These are phyloP conservation scores for Lepraria neglecta DNA, from an alignment of 495 filamentous ascomycete species.

Conservation along the genomic window DNA sequence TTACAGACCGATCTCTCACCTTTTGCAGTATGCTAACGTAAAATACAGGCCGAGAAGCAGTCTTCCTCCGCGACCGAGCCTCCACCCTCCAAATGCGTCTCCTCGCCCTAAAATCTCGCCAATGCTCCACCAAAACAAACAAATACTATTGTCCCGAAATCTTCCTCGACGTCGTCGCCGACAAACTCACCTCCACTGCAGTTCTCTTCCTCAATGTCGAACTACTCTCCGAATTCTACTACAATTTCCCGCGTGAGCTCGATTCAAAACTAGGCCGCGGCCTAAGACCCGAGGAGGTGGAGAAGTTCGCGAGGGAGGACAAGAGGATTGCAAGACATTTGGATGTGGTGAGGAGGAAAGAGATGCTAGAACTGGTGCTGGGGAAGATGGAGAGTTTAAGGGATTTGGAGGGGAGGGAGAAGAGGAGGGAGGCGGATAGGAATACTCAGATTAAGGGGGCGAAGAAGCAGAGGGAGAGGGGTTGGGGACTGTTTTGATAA, in stretches of 20 bases:
- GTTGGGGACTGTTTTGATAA: constrained; percentile 33
- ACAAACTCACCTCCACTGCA: constrained; percentile 88
- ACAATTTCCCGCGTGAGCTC: constrained; percentile 89
- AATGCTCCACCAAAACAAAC: constrained; percentile 64
- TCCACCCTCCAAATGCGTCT: constrained; percentile 88
- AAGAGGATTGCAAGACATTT: constrained; percentile 80
- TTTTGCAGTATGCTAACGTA: neutral
- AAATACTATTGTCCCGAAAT: constrained; percentile 97
- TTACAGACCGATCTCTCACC: neutral
- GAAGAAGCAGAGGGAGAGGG: constrained; percentile 49
- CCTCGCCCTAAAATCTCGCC: constrained; percentile 74
- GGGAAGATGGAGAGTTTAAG: constrained; percentile 88
- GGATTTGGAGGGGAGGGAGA: constrained; percentile 56
- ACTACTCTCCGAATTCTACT: constrained; percentile 92
- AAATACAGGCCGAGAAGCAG: constrained; percentile 68
- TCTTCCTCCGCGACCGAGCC: constrained; percentile 86
- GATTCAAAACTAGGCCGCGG: constrained; percentile 79
- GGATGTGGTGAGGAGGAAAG: constrained; percentile 85
- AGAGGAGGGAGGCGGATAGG: constrained; percentile 15
- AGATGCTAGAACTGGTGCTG: constrained; percentile 83
- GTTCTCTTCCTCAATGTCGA: constrained; percentile 98
- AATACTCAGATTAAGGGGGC: constrained; percentile 26
- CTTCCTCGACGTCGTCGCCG: constrained; percentile 93
- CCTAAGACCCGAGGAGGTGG: constrained; percentile 69
- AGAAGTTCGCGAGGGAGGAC: constrained; percentile 88